Conservation (phyloP, 108 stramenopile genomes). For the Skeletonema menzelii region DNA sequence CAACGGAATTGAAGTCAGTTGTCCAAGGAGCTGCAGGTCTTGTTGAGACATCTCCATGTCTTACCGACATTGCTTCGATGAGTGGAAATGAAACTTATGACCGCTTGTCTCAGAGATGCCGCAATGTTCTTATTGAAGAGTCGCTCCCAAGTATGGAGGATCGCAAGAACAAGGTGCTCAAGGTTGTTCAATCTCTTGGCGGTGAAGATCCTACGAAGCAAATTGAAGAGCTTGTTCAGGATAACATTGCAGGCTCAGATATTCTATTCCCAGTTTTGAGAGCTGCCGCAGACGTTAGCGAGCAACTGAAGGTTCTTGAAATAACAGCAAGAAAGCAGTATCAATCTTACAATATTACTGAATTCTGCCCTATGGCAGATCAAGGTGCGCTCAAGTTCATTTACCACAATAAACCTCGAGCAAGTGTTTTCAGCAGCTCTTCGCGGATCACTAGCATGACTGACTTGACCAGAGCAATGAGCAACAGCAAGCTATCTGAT, state of each 20-base stretch:
- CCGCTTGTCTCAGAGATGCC: constrained; percentile 76
- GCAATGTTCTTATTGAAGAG: constrained; percentile 90
- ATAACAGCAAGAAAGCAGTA: constrained; percentile 86
- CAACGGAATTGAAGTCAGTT: constrained; percentile 56
- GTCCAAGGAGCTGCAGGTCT: constrained; percentile 80
- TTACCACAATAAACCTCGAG: constrained; percentile 68
- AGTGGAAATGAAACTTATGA: constrained; percentile 75
- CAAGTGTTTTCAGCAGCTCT: constrained; percentile 68
- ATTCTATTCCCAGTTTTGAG: constrained; percentile 84
- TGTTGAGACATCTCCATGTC: constrained; percentile 75
- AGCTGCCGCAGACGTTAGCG: constrained; percentile 40
- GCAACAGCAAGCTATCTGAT: constrained; percentile 64
- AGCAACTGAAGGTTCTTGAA: constrained; percentile 77
- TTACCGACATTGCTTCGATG: constrained; percentile 93
- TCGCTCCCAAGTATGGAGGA: constrained; percentile 89
- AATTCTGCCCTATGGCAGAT: constrained; percentile 53
- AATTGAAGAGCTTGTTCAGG: constrained; percentile 72
- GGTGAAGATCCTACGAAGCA: constrained; percentile 32
- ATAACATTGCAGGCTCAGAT: constrained; percentile 83
- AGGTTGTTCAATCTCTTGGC: constrained; percentile 54
- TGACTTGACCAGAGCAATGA: constrained; percentile 74
- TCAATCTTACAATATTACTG: constrained; percentile 74
- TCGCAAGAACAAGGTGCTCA: constrained; percentile 59
- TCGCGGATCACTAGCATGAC: constrained; percentile 85
- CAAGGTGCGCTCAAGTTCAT: constrained; percentile 66